A percentile compares a stretch with the other conserved stretches of the same genome.
Conservation (phyloP, 768 basidiomycete genomes). For the Strobilomyces dryophilus region DNA sequence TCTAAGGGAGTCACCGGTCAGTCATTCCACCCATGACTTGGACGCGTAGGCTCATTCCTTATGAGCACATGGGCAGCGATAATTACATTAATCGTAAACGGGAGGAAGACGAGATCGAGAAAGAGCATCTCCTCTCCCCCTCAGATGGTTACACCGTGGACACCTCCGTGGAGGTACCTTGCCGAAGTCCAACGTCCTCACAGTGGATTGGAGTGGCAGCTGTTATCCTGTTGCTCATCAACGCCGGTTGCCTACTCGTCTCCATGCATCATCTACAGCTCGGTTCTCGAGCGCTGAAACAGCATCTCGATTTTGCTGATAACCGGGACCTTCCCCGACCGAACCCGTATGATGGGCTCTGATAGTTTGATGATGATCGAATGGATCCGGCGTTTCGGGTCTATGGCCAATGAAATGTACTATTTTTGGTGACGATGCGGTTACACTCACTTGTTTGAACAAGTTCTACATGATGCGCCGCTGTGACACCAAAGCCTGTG, state of each 20-base stretch:
- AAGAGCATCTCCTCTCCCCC: constrained; percentile 11
- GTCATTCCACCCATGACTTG: background rate
- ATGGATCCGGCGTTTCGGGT: background rate
- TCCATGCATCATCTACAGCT: constrained; percentile 14
- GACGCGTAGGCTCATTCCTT: background rate
- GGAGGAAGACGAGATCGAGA: constrained; percentile 12
- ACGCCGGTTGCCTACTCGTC: constrained; percentile 19
- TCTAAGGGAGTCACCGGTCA: background rate
- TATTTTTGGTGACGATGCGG: background rate
- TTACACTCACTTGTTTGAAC: background rate
- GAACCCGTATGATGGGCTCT: constrained; percentile 30
- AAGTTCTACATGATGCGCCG: background rate
- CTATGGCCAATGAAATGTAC: background rate
- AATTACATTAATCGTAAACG: constrained; percentile 9
- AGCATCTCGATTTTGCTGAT: constrained; percentile 18
- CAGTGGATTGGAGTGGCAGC: constrained; percentile 15
- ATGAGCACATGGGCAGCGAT: constrained; percentile 16
- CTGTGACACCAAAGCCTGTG: constrained; percentile 1
- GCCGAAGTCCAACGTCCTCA: background rate
- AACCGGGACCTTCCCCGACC: constrained; percentile 28
- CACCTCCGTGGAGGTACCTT: constrained; percentile 4
- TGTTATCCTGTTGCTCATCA: constrained; percentile 21
- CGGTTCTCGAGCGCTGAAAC: constrained; percentile 14
- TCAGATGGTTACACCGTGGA: constrained; percentile 1
- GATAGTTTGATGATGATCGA: constrained; percentile 2